These are phyloP conservation scores for Suillus discolor DNA, from an alignment of 768 basidiomycete species.

Conservation along the genomic window DNA sequence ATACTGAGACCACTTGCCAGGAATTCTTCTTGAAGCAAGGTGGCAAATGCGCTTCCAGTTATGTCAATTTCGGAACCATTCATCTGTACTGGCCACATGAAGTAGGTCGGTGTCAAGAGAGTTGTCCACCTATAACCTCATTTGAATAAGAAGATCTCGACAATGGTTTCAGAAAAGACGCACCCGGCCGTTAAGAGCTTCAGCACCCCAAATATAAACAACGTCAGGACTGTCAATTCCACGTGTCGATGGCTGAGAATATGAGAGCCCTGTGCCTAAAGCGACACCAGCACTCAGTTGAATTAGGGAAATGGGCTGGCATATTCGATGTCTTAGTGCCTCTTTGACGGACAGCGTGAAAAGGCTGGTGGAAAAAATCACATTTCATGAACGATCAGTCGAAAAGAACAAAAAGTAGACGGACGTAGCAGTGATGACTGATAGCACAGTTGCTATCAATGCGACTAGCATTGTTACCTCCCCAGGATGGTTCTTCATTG, in stretches of 20 bases:
- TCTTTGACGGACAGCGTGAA: conserved; percentile 13
- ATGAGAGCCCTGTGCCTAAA: conserved; percentile 3
- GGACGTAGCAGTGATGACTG: background rate
- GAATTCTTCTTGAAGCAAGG: conserved; percentile 3
- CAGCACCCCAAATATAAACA: conserved; percentile 4
- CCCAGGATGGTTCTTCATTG: conserved; percentile 2
- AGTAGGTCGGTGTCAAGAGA: conserved; percentile 12
- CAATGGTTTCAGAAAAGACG: background rate
- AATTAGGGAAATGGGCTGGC: conserved; percentile 12
- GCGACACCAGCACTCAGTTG: conserved; percentile 10
- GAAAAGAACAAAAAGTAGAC: background rate
- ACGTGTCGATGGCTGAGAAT: background rate
- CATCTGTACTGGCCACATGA: background rate
- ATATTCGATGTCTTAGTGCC: conserved; percentile 15
- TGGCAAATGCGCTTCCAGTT: conserved; percentile 6
- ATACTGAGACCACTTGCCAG: background rate
- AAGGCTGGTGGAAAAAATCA: background rate
- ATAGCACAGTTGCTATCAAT: conserved; percentile 7
- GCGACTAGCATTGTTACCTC: conserved; percentile 7
- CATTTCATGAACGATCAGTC: background rate
- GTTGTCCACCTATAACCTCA: conserved; percentile 16
- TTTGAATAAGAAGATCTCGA: background rate
- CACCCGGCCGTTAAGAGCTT: conserved; percentile 13
- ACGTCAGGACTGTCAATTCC: background rate
- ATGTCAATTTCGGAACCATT: conserved; percentile 15